Evolutionary conservation across 1,139 yeast genomes (phyloP).

Genomic region (Hansenula sp.): DNA sequence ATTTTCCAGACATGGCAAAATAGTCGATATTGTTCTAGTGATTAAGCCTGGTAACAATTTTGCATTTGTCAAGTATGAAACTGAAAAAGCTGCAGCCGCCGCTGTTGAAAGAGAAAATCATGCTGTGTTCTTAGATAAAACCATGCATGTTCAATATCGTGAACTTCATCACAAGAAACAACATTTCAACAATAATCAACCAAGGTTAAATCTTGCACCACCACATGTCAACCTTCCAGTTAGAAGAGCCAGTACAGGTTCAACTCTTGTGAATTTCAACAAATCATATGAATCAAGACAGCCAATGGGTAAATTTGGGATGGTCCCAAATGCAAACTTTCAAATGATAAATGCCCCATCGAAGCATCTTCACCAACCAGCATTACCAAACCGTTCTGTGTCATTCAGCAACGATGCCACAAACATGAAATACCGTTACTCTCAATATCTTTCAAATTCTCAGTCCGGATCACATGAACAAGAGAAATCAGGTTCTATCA

Average conservation of each 20-base stretch:
- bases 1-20: conserved; percentile 64
- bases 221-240: conserved; percentile 63
- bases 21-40: conserved; percentile 48
- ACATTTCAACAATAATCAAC: conserved; percentile 22
- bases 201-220: conserved; percentile 59
- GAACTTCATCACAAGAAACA: conserved; percentile 44
- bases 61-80: conserved; percentile 66
- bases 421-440: conserved; percentile 4
- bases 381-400: conserved; percentile 13
- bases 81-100: conserved; percentile 73
- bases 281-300: conserved; percentile 8
- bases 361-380: neutral
- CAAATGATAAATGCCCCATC: conserved; percentile 1
- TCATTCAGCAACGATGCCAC: conserved; percentile 17
- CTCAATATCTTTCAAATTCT: neutral
- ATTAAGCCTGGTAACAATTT: conserved; percentile 48
- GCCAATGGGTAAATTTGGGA: conserved; percentile 11
- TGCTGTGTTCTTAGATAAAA: conserved; percentile 63
- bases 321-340: conserved; percentile 6
- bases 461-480: neutral
- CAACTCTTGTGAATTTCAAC: conserved; percentile 11
- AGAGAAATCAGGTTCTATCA: neutral
- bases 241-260: conserved; percentile 34
- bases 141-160: conserved; percentile 81
- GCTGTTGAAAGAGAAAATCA: conserved; percentile 84